A percentile compares a stretch with the other conserved stretches of the same genome.
These are phyloP conservation scores for Cadophora malorum DNA, from an alignment of 2,329 filamentous ascomycete genomes.

Conservation along the genomic window DNA sequence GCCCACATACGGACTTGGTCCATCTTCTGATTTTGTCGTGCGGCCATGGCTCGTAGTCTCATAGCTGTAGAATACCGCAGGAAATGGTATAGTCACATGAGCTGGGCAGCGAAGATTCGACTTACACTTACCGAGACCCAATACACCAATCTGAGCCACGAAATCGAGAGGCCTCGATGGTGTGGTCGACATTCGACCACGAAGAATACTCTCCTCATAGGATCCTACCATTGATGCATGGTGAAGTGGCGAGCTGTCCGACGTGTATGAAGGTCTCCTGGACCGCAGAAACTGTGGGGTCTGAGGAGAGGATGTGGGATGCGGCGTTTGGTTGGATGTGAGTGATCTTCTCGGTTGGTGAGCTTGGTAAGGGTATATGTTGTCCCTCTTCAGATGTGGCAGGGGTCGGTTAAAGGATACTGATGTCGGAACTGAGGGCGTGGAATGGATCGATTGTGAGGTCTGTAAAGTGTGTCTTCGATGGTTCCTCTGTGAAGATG, in stretches of 20 bases:
- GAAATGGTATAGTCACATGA: constrained; percentile 89
- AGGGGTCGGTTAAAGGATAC: constrained; percentile 53
- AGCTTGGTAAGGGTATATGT: constrained; percentile 74
- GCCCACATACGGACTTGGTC: constrained; percentile 94
- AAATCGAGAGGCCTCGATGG: constrained; percentile 94
- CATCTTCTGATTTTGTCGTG: constrained; percentile 72
- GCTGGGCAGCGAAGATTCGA: constrained; percentile 82
- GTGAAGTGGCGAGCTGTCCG: constrained; percentile 78
- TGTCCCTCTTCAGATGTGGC: constrained; percentile 62
- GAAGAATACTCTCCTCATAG: constrained; percentile 95
- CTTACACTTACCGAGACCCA: constrained; percentile 90
- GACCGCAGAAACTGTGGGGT: constrained; percentile 58
- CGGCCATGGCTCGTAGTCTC: constrained; percentile 68
- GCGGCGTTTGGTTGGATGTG: constrained; percentile 60
- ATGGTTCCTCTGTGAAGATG: constrained; percentile 46
- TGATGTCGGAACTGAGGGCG: constrained; percentile 46
- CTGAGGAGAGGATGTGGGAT: constrained; percentile 52
- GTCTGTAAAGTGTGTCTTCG: constrained; percentile 78
- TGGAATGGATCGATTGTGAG: constrained; percentile 57
- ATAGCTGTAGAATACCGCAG: constrained; percentile 96
- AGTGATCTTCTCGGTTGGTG: constrained; percentile 81
- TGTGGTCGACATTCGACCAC: constrained; percentile 94
- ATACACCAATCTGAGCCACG: constrained; percentile 90
- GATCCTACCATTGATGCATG: constrained; percentile 97
- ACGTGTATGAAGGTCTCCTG: constrained; percentile 72